Base-by-base conservation (phyloP, 2,329 filamentous ascomycete species). In the Cryphonectria radicalis region DNA sequence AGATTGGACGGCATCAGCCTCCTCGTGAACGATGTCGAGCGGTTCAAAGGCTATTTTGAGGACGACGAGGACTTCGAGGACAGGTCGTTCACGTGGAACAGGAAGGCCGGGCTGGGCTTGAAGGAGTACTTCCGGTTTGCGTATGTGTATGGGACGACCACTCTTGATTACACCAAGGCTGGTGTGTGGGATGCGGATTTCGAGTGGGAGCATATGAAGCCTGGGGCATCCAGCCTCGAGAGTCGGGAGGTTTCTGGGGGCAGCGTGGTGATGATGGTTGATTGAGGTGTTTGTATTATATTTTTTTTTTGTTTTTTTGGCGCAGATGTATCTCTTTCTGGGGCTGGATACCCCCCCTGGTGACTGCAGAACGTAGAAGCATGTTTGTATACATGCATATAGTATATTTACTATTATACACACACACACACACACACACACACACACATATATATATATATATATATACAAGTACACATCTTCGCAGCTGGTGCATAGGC, bases 21-120 rank as follows among this genome's bases (percentile, higher is more conserved):
- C 22, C 83, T 97, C 0, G 92, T 97, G 74, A 96, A 97, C 77
- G 93, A 97, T 75, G 93, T 97, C 0, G 93, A 97, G 80, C 84
- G 93, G 28, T 94, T 91, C 79, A 84, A 91, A n/a, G 88, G 88
- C 7, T 95, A 91, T 79, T 91, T 92, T 73, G 87, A 86, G 63
- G 87, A 90, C 65, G 85, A 82, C 57, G 83, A 84, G 55, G 81
- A 82, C 40, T 76, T 77, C 50, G 71, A 78, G 66, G 77, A 82
- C 28, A 64, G 50, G 53, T 77, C 80, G 19, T 92, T 92, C 74
- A 85, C 86, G 0, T 93, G 91, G 90, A 81, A 81, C 0, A 84
- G 89, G 72, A 83, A 87, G 50, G 79, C 77, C 32, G 81, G 75
- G 8, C 72, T 84, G 17, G 79, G 79, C 4, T 72, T 85, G 67